Percentiles rank a stretch among this genome's conserved stretches.
phyloP scores from a whole-genome alignment of 129 eudicot genomes.

The Solidago caesia region DNA sequence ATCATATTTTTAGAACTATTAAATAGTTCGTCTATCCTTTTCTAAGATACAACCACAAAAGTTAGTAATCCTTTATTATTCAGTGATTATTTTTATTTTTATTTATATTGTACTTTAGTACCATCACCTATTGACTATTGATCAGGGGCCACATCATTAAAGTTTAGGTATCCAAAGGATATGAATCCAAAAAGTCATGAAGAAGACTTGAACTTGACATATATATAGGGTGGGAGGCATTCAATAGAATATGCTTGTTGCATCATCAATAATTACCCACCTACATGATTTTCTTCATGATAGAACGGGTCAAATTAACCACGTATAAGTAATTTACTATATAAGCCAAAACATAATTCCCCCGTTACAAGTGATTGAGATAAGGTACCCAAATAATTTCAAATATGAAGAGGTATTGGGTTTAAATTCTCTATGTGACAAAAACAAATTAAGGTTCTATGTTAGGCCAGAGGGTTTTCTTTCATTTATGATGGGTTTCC shows the following conservation, averaged over 20 bases:
- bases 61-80: no score
- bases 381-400: no score
- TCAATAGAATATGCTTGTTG: slow-evolving; percentile 14
- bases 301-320: neutral
- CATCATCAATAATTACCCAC: slow-evolving; percentile 17
- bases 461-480: no score
- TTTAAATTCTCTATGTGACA: no score
- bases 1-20: no score
- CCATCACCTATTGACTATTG: neutral
- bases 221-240: neutral
- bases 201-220: slow-evolving; percentile 23
- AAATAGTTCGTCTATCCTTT: no score
- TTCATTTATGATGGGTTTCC: no score
- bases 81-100: neutral
- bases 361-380: no score
- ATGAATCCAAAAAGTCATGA: slow-evolving; percentile 13
- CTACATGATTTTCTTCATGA: neutral
- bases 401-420: no score
- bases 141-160: slow-evolving; percentile 7
- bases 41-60: no score
- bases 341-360: neutral
- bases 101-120: slow-evolving; percentile 2
- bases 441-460: no score
- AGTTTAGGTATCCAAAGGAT: slow-evolving; percentile 1
- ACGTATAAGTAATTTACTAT: no score